A percentile compares a stretch with the other conserved stretches of the same genome.
Evolutionary conservation across 2,329 filamentous ascomycete genomes (phyloP).

Genomic region (Colletotrichum sansevieriae): DNA sequence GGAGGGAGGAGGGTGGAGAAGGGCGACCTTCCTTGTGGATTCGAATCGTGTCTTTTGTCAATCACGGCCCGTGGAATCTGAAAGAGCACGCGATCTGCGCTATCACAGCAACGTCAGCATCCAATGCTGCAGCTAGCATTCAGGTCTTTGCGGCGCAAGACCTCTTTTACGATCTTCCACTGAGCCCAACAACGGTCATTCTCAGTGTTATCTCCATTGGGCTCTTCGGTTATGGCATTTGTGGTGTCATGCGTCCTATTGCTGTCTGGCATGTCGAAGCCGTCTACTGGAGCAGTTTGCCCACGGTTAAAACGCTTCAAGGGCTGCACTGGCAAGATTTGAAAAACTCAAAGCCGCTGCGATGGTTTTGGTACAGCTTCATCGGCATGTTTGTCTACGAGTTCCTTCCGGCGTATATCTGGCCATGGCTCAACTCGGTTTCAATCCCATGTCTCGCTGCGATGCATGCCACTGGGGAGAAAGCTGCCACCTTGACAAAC

Average conservation of each 20-base stretch:
- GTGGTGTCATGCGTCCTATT: slow-evolving; percentile 65
- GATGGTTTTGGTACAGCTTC: slow-evolving; percentile 66
- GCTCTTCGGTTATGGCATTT: slow-evolving; percentile 67
- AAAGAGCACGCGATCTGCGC: slow-evolving; percentile 69
- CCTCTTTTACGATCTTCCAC: slow-evolving; percentile 64
- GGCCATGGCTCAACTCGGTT: slow-evolving; percentile 66
- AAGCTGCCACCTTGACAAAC: slow-evolving; percentile 58
- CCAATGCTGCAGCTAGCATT: slow-evolving; percentile 59
- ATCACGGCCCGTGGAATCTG: slow-evolving; percentile 63
- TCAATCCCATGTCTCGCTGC: slow-evolving; percentile 67
- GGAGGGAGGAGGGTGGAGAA: slow-evolving; percentile 57
- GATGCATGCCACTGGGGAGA: slow-evolving; percentile 62
- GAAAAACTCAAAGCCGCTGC: slow-evolving; percentile 63
- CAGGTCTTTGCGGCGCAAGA: slow-evolving; percentile 62
- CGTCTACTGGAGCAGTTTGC: slow-evolving; percentile 68
- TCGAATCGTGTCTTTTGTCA: slow-evolving; percentile 58
- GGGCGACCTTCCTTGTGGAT: slow-evolving; percentile 59
- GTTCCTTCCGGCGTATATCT: slow-evolving; percentile 67
- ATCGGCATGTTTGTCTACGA: slow-evolving; percentile 63
- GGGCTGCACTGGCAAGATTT: slow-evolving; percentile 66
- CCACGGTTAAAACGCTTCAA: slow-evolving; percentile 66
- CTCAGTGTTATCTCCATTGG: slow-evolving; percentile 66
- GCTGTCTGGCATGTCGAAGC: slow-evolving; percentile 68
- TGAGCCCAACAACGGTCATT: slow-evolving; percentile 61
- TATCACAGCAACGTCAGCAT: slow-evolving; percentile 67